Evolutionary conservation across 371 early-diverging fungal species (phyloP).

Genomic region (Mortierella sp.): DNA sequence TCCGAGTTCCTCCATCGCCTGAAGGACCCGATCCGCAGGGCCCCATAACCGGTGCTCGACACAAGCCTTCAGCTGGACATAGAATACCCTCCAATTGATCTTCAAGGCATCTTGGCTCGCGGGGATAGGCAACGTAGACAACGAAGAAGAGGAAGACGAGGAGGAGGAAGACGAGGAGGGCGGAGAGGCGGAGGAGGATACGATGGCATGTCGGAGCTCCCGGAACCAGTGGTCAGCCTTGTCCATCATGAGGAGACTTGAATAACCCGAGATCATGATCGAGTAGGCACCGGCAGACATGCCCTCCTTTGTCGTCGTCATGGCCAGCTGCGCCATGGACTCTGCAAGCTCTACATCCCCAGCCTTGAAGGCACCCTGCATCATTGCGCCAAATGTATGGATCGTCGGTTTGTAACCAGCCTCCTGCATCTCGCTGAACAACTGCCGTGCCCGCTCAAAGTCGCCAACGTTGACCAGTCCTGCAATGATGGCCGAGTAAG

Average conservation of each 20-base stretch:
- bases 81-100: conserved; percentile 33
- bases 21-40: conserved; percentile 25
- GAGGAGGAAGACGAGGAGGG: not conserved
- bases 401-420: conserved; percentile 30
- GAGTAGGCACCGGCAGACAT: conserved; percentile 39
- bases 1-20: conserved; percentile 20
- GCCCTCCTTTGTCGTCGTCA: conserved; percentile 16
- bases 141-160: not conserved
- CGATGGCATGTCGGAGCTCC: conserved; percentile 10
- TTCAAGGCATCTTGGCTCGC: not conserved
- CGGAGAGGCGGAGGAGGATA: not conserved
- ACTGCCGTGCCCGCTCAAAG: conserved; percentile 14
- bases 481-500: conserved; percentile 45
- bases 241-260: conserved; percentile 30
- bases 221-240: conserved; percentile 35
- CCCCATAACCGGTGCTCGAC: conserved; percentile 31
- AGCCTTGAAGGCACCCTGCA: conserved; percentile 41
- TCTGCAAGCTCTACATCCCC: conserved; percentile 32
- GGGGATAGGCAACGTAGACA: not conserved
- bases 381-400: conserved; percentile 46
- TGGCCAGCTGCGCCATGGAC: conserved; percentile 37
- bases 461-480: conserved; percentile 32
- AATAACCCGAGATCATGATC: conserved; percentile 48
- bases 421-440: conserved; percentile 34
- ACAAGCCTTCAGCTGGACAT: conserved; percentile 29